A percentile compares a stretch with the other conserved stretches of the same genome.
Conservation (phyloP, 768 basidiomycete genomes). For the Russula ochroleuca region DNA sequence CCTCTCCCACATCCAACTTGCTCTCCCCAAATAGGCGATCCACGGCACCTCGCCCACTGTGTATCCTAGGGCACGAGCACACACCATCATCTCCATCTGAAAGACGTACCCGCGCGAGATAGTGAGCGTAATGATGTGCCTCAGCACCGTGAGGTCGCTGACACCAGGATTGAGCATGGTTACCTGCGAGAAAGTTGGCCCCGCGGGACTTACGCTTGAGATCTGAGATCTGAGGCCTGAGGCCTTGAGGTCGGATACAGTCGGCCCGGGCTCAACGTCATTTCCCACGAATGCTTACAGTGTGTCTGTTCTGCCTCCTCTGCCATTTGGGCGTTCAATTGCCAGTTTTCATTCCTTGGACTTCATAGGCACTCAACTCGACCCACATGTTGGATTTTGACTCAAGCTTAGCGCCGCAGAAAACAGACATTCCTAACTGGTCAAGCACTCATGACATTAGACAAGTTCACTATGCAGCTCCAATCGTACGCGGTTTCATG, state of each 20-base stretch:
- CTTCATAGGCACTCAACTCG: not conserved
- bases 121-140: conserved; percentile 78
- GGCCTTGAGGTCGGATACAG: too few relatives aligned
- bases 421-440: not conserved
- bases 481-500: too few relatives aligned
- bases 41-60: conserved; percentile 84
- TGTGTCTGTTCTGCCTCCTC: not conserved
- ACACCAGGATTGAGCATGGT: conserved; percentile 82
- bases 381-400: not conserved
- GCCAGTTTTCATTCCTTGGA: not conserved
- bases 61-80: conserved; percentile 79
- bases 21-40: conserved; percentile 93
- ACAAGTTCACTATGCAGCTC: too few relatives aligned
- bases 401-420: not conserved
- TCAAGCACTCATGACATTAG: not conserved
- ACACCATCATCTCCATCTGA: conserved; percentile 98
- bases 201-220: conserved; percentile 81
- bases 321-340: not conserved
- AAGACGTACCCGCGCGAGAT: conserved; percentile 91
- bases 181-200: conserved; percentile 86
- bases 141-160: conserved; percentile 83
- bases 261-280: too few relatives aligned
- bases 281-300: conserved; percentile 24
- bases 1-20: conserved; percentile 83
- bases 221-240: conserved; percentile 37